Percentiles rank a stretch among this genome's conserved stretches.
Conservation (phyloP, 352 stramenopile species). For the Pythium brassicae region DNA sequence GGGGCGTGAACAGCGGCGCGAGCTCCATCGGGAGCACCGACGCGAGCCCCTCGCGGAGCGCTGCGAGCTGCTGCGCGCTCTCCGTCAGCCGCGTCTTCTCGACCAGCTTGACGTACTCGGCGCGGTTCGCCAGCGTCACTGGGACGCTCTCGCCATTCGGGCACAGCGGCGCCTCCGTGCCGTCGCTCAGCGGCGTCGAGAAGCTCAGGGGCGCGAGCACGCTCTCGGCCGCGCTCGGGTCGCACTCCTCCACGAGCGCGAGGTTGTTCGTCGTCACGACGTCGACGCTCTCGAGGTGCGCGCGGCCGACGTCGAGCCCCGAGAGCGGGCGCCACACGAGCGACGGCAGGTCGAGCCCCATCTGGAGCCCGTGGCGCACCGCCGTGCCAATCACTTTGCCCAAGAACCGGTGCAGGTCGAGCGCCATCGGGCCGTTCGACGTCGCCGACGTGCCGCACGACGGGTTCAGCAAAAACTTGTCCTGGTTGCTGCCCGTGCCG, state of each 20-base stretch:
- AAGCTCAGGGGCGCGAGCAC: conserved; percentile 73
- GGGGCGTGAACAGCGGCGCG: conserved; percentile 93
- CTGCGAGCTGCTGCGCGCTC: conserved; percentile 74
- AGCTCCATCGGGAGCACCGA: conserved; percentile 96
- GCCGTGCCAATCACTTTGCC: conserved; percentile 95
- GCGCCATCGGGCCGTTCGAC: conserved; percentile 83
- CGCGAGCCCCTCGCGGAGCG: conserved; percentile 84
- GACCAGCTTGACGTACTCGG: conserved; percentile 60
- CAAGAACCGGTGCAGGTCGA: conserved; percentile 94
- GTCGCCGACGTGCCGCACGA: conserved; percentile 77
- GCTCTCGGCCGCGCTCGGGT: conserved; percentile 29
- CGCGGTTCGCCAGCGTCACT: conserved; percentile 59
- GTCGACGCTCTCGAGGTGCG: conserved; percentile 80
- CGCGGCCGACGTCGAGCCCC: conserved; percentile 65
- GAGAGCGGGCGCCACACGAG: conserved; percentile 86
- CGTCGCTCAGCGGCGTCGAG: conserved; percentile 77
- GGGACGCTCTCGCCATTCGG: conserved; percentile 64
- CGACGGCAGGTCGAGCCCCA: conserved; percentile 88
- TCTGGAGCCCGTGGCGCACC: conserved; percentile 94
- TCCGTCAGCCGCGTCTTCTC: conserved; percentile 72
- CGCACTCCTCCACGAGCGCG: conserved; percentile 54
- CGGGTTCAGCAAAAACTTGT: conserved; percentile 90
- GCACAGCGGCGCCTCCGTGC: conserved; percentile 62
- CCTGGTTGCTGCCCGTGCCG: conserved; percentile 86
- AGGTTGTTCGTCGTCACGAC: conserved; percentile 69